phyloP scores from a whole-genome alignment of 768 basidiomycete species.

The Wakefieldia striispora region DNA sequence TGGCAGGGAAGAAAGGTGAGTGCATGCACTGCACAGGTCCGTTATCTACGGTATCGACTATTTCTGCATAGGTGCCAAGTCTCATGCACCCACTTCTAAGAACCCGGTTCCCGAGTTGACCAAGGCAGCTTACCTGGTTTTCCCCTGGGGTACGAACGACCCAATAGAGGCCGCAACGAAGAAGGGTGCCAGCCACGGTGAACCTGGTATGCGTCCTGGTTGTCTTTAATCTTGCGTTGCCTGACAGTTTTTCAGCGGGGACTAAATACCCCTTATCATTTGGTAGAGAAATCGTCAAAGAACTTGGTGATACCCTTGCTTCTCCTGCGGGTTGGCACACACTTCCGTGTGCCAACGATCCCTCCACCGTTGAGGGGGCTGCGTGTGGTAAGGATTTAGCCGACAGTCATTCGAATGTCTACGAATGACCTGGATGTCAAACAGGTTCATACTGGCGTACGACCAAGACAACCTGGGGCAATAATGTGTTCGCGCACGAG shows the following conservation, averaged over 20 bases:
- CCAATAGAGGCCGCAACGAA: conserved; percentile 50
- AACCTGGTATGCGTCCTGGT: conserved; percentile 9
- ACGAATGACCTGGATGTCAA: conserved; percentile 13
- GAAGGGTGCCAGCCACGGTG: conserved; percentile 18
- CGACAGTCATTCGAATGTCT: too few species aligned
- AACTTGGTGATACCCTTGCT: conserved; percentile 74
- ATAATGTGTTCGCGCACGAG: conserved; percentile 94
- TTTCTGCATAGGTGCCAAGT: conserved; percentile 7
- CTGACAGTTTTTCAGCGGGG: neutral
- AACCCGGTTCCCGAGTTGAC: conserved; percentile 9
- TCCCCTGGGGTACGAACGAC: conserved; percentile 83
- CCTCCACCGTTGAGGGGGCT: conserved; percentile 31
- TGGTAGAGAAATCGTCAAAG: conserved; percentile 42
- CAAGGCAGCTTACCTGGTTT: conserved; percentile 66
- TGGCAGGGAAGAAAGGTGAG: conserved; percentile 14
- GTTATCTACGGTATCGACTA: too few species aligned
- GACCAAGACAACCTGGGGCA: conserved; percentile 82
- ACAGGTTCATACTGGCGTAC: conserved; percentile 48
- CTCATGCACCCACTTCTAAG: conserved; percentile 12
- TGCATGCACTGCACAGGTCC: neutral
- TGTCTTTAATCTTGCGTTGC: neutral
- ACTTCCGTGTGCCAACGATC: conserved; percentile 71
- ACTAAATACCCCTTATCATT: conserved; percentile 13
- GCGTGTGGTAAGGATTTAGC: conserved; percentile 7
- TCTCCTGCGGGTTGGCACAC: conserved; percentile 93